Conservation (phyloP, 345 rosid genomes). For the Salix udensis region DNA sequence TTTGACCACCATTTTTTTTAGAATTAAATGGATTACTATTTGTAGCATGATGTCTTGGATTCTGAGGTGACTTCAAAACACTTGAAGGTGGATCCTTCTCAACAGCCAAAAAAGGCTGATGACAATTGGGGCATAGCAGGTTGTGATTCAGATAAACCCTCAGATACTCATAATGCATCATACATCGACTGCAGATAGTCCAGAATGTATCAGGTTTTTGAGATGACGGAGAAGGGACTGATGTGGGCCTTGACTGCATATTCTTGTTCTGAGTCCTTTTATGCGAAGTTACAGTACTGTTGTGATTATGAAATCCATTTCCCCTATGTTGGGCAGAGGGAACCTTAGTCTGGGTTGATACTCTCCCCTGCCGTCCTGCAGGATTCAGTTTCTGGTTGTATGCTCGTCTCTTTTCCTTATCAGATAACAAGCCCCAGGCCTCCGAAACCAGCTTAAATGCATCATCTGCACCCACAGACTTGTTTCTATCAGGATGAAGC, state of each 20-base stretch:
- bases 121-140: slow-evolving; percentile 75
- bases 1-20: slow-evolving; percentile 24
- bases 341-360: slow-evolving; percentile 28
- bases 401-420: slow-evolving; percentile 30
- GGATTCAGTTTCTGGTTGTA: slow-evolving; percentile 58
- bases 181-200: slow-evolving; percentile 76
- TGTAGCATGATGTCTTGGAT: slow-evolving; percentile 30
- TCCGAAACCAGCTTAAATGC: slow-evolving; percentile 41
- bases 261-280: slow-evolving; percentile 27
- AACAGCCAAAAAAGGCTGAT: slow-evolving; percentile 54
- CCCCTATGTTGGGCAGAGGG: slow-evolving; percentile 34
- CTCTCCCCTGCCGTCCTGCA: slow-evolving; percentile 29
- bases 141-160: slow-evolving; percentile 72
- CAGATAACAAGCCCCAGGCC: slow-evolving; percentile 42
- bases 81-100: slow-evolving; percentile 72
- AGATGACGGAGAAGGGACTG: slow-evolving; percentile 24
- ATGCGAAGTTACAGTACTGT: slow-evolving; percentile 25
- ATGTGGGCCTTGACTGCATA: slow-evolving; percentile 17
- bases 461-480: slow-evolving; percentile 44
- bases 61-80: slow-evolving; percentile 41
- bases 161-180: slow-evolving; percentile 72
- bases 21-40: slow-evolving; percentile 23
- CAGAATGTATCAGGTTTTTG: slow-evolving; percentile 64
- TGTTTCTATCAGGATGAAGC: slow-evolving; percentile 51
- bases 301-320: slow-evolving; percentile 46